phyloP scores from a whole-genome alignment of 257 asterid species.

The Galeopsis tetrahit region DNA sequence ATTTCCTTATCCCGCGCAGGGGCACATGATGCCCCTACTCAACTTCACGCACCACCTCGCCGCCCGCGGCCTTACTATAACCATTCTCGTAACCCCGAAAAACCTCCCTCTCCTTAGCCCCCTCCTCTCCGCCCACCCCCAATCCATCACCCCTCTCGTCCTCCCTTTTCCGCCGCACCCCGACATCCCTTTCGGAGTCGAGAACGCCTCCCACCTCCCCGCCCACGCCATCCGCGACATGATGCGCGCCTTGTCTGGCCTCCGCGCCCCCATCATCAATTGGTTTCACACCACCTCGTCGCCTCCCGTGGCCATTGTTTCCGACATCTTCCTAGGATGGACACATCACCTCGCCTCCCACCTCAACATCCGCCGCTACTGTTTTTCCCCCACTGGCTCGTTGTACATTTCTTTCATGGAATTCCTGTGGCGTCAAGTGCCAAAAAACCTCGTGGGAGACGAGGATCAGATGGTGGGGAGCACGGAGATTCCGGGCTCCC shows the following conservation, averaged over 20 bases:
- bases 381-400: constrained; percentile 75
- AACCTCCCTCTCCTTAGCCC: constrained; percentile 59
- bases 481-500: constrained; percentile 51
- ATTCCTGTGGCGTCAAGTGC: constrained; percentile 58
- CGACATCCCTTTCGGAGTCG: constrained; percentile 67
- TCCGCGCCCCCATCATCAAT: constrained; percentile 46
- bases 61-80: constrained; percentile 54
- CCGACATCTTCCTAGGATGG: constrained; percentile 84
- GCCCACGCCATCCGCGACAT: constrained; percentile 49
- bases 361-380: constrained; percentile 57
- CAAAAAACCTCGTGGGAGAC: constrained; percentile 31
- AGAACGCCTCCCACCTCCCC: constrained; percentile 71
- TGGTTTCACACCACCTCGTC: constrained; percentile 73
- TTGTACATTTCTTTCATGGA: constrained; percentile 47
- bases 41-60: constrained; percentile 68
- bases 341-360: constrained; percentile 52
- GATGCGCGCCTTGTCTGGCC: constrained; percentile 48
- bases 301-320: constrained; percentile 70
- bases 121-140: constrained; percentile 56
- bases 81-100: constrained; percentile 75
- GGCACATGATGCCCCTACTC: constrained; percentile 83
- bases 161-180: constrained; percentile 69
- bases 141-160: constrained; percentile 61
- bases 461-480: constrained; percentile 41
- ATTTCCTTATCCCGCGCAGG: constrained; percentile 90